Evolutionary conservation across 2,329 filamentous ascomycete species (phyloP), one percentile per base, ranked within the genome.

Genomic region (Cryphonectria parasitica): DNA sequence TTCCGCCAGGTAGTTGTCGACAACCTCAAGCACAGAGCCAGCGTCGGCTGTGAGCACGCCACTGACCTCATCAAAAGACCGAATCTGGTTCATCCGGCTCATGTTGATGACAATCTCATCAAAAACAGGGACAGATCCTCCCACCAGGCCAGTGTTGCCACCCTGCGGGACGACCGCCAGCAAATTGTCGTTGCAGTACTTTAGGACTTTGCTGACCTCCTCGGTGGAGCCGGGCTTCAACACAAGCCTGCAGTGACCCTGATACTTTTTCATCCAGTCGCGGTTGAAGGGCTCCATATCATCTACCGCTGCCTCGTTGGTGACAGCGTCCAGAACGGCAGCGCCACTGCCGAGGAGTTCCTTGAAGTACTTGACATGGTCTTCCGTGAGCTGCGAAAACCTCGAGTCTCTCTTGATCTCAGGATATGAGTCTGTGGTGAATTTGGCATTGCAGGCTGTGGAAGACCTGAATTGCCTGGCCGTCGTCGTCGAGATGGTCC

Each of bases 231-330:
- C 88, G 15, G 96, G 96, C 82, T 94, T 97, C 73, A 99, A 83
- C 5, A 98, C 94, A 36, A 99, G 84, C 77, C 91, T 90, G 72
- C 93, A 90, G 81, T 98, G 94, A 41, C 96, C 97, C 72, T 93
- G 91, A 84, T 97, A 99, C 83, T 99, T 99, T 82, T 93, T 91
- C 95, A 99, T 98, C 96, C 97, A 99, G 83, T 99, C 96, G 79
- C 91, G 90, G 82, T 99, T 99, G 87, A 94, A 99, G 10, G 92
- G 88, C 79, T 96, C 93, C 74, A 98, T 87, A 78, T 98, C 96
- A 76, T 93, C 92, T 2, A 86, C 83, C 19, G 90, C 79, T 41
- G 83, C 90, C 80, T 95, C 89, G 75, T 89, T 82, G 3, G 90
- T 93, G 68, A 97, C 87, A 66, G 93, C 93, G 79, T 98, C 95